Evolutionary conservation across 2,329 filamentous ascomycete genomes (phyloP).

Genomic region (Fusarium aywerte): DNA sequence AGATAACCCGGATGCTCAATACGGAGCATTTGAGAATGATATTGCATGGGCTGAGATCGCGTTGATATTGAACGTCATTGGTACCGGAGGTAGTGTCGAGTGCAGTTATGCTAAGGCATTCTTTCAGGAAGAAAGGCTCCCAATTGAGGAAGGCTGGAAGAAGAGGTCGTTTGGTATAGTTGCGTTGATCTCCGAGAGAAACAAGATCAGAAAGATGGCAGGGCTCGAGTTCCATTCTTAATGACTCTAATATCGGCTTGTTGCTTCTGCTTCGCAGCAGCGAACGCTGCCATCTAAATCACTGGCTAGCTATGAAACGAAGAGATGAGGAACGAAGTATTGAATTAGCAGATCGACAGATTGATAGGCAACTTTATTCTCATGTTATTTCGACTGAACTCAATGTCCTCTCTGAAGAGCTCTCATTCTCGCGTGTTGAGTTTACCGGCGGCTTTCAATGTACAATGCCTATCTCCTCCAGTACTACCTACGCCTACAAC

Average conservation of each 20-base stretch:
- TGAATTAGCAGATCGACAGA: background rate
- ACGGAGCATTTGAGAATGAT: slow-evolving; percentile 30
- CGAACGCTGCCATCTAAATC: background rate
- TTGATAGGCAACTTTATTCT: no score
- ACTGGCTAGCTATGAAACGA: background rate
- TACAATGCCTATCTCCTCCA: background rate
- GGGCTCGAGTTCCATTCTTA: slow-evolving; percentile 18
- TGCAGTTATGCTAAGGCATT: slow-evolving; percentile 35
- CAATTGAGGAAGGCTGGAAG: slow-evolving; percentile 36
- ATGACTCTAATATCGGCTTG: background rate
- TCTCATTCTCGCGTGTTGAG: no score
- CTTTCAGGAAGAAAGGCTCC: slow-evolving; percentile 34
- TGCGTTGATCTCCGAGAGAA: slow-evolving; percentile 12
- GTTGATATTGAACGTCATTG: slow-evolving; percentile 37
- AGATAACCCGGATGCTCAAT: slow-evolving; percentile 31
- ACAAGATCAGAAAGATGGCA: slow-evolving; percentile 24
- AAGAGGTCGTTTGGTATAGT: slow-evolving; percentile 26
- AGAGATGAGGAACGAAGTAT: background rate
- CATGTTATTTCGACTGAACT: background rate
- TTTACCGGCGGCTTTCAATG: no score
- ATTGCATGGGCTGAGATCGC: slow-evolving; percentile 40
- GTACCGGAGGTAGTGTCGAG: slow-evolving; percentile 24
- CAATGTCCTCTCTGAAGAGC: background rate
- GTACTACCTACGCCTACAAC: background rate
- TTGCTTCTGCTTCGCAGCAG: background rate